Percentiles rank a stretch among this genome's conserved stretches.
phyloP scores from a whole-genome alignment of 441 rosid genomes.

The Erodium trifolium region DNA sequence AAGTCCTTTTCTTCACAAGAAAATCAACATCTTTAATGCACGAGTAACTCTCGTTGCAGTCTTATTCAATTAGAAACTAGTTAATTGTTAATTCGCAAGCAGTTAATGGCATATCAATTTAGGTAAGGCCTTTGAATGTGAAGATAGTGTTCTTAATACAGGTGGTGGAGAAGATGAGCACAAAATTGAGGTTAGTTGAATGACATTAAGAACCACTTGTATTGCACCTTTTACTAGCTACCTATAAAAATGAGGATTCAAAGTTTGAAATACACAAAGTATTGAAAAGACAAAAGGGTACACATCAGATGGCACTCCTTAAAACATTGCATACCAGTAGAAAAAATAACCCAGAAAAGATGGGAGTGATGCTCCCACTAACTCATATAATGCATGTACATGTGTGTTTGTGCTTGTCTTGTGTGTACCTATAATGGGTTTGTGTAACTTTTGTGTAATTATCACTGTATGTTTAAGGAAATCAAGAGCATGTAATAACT shows the following conservation, averaged over 20 bases:
- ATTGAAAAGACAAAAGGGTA: constrained; percentile 3
- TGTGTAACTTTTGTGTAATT: no score
- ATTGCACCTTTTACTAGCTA: constrained; percentile 19
- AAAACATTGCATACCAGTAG: no score
- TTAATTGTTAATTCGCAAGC: neutral
- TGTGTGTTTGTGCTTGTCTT: no score
- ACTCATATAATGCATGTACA: no score
- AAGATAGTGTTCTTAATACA: constrained; percentile 15
- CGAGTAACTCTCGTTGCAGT: constrained; percentile 9
- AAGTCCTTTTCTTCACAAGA: neutral
- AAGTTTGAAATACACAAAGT: neutral
- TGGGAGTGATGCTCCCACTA: neutral
- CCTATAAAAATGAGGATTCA: constrained; percentile 3
- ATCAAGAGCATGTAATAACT: no score
- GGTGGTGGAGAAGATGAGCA: neutral
- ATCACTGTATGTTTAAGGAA: no score
- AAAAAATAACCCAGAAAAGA: neutral
- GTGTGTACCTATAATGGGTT: no score
- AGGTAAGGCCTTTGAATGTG: constrained; percentile 31
- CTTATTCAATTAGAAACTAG: constrained; percentile 4
- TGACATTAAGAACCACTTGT: constrained; percentile 12
- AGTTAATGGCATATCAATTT: neutral
- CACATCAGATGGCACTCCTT: neutral
- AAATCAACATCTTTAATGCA: neutral
- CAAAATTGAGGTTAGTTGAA: constrained; percentile 19